Conservation (phyloP, 805 yeast species). For the Sporopachydermia quercuum region DNA sequence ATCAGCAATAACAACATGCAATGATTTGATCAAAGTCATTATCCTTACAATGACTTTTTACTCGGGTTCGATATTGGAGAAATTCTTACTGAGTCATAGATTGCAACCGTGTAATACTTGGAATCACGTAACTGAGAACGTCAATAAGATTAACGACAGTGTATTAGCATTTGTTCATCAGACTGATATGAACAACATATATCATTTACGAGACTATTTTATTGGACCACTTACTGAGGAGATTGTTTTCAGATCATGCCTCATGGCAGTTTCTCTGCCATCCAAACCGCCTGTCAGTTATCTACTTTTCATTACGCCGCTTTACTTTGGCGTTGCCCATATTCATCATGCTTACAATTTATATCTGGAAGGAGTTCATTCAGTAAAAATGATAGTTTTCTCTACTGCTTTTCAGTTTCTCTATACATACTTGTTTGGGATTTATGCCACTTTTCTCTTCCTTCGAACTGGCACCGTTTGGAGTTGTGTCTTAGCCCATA, state of each 20-base stretch:
- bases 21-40: background rate
- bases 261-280: slow-evolving; percentile 20
- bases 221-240: slow-evolving; percentile 76
- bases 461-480: slow-evolving; percentile 38
- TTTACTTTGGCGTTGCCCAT: slow-evolving; percentile 66
- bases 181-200: slow-evolving; percentile 16
- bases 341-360: slow-evolving; percentile 53
- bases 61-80: background rate
- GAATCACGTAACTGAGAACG: background rate
- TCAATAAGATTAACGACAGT: background rate
- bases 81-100: background rate
- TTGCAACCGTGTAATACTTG: background rate
- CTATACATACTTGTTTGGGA: slow-evolving; percentile 63
- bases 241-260: slow-evolving; percentile 42
- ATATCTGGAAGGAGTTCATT: slow-evolving; percentile 16
- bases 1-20: background rate
- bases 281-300: slow-evolving; percentile 8
- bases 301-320: slow-evolving; percentile 33
- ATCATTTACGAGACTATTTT: slow-evolving; percentile 39
- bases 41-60: background rate
- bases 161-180: background rate
- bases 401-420: slow-evolving; percentile 34
- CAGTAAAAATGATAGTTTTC: slow-evolving; percentile 20
- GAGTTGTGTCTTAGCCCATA: slow-evolving; percentile 44
- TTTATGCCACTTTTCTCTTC: slow-evolving; percentile 42